Conservation (phyloP, 1,284 basidiomycete genomes). For the Ganoderma meredithae region DNA sequence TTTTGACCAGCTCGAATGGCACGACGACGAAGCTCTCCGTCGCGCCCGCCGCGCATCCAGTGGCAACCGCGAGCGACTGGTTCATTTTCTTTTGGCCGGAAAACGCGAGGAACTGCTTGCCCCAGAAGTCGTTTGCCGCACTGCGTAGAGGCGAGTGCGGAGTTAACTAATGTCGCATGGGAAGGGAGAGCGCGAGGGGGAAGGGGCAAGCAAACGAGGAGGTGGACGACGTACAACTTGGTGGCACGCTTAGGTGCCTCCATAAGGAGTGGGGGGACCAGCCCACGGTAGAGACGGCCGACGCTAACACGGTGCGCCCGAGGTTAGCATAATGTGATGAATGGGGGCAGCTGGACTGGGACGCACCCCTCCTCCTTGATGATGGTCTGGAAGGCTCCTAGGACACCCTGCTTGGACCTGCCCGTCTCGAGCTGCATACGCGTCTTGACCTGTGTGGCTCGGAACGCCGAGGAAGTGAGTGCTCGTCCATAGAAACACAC, state of each 20-base stretch:
- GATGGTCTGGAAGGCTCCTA: slow-evolving; percentile 83
- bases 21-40: slow-evolving; percentile 95
- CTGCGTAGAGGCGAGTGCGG: slow-evolving; percentile 45
- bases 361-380: slow-evolving; percentile 86
- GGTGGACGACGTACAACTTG: slow-evolving; percentile 78
- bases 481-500: slow-evolving; percentile 33
- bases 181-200: slow-evolving; percentile 2
- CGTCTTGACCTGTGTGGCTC: slow-evolving; percentile 82
- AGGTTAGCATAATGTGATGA: neutral
- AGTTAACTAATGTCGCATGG: slow-evolving; percentile 13
- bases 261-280: slow-evolving; percentile 92
- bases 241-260: slow-evolving; percentile 99
- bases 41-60: slow-evolving; percentile 94
- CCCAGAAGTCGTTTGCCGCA: slow-evolving; percentile 95
- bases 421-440: slow-evolving; percentile 95
- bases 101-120: slow-evolving; percentile 69
- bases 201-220: neutral
- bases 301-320: slow-evolving; percentile 52
- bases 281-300: slow-evolving; percentile 90
- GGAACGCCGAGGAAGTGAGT: slow-evolving; percentile 34
- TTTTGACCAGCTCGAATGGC: slow-evolving; percentile 98
- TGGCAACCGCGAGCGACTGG: slow-evolving; percentile 85
- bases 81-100: slow-evolving; percentile 87
- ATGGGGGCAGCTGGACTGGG: neutral
- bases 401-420: slow-evolving; percentile 78